A percentile compares a stretch with the other conserved stretches of the same genome.
phyloP scores from a whole-genome alignment of 1,139 yeast genomes.

The Debaryomyces udenii region DNA sequence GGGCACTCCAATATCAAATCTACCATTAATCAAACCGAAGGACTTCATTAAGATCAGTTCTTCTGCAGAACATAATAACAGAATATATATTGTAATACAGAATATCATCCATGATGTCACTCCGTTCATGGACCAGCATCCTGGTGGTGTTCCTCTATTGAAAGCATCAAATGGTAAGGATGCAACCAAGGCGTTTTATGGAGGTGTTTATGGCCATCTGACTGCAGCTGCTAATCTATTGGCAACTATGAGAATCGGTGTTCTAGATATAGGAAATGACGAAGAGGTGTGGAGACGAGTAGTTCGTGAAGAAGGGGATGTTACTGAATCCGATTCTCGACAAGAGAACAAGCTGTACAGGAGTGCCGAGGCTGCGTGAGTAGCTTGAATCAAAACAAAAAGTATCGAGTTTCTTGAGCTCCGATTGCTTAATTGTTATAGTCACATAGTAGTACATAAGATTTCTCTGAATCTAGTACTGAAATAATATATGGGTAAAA shows the following conservation, averaged over 20 bases:
- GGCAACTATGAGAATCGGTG: constrained; percentile 78
- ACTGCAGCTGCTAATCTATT: constrained; percentile 71
- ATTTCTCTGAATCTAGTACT: too few species aligned
- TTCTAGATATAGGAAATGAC: constrained; percentile 77
- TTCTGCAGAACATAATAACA: constrained; percentile 39
- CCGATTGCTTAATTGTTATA: too few species aligned
- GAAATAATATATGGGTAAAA: background rate
- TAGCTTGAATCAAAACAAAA: too few species aligned
- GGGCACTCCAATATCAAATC: constrained; percentile 74
- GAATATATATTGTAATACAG: constrained; percentile 47
- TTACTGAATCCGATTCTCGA: constrained; percentile 25
- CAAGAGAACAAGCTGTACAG: constrained; percentile 30
- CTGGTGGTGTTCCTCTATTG: constrained; percentile 67
- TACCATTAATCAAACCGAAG: constrained; percentile 54
- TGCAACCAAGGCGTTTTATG: constrained; percentile 72
- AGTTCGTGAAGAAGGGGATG: constrained; percentile 45
- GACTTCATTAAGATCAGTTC: constrained; percentile 51
- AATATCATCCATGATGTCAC: constrained; percentile 74
- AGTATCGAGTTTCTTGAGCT: too few species aligned
- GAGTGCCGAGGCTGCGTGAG: constrained; percentile 51
- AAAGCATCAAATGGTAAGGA: constrained; percentile 69
- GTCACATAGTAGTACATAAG: too few species aligned
- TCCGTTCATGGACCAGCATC: constrained; percentile 72
- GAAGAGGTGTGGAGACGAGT: constrained; percentile 71
- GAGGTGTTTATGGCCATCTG: constrained; percentile 75